Evolutionary conservation across 495 filamentous ascomycete species (phyloP).

Genomic region (Hypoxylon fuscum): DNA sequence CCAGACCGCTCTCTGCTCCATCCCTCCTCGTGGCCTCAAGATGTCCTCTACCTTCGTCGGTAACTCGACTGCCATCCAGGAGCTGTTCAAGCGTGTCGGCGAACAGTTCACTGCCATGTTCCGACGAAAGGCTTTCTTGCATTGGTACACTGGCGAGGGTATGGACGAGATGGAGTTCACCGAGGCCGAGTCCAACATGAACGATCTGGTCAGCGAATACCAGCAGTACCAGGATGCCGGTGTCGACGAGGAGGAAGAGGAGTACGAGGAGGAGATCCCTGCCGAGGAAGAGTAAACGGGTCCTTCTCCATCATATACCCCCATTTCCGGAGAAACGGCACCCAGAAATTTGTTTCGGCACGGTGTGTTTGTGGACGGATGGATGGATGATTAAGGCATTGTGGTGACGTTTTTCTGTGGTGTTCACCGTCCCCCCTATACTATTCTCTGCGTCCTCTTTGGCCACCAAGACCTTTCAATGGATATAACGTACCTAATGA

Average conservation of each 20-base stretch:
- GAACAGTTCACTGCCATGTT: conserved; percentile 99
- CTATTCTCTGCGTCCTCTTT: conserved; percentile 44
- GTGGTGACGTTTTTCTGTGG: conserved; percentile 27
- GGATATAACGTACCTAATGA: conserved; percentile 42
- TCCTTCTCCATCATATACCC: conserved; percentile 35
- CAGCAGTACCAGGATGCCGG: conserved; percentile 99
- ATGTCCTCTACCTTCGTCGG: conserved; percentile 99
- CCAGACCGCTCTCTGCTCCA: conserved; percentile 99
- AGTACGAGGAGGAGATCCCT: conserved; percentile 67
- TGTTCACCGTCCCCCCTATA: conserved; percentile 38
- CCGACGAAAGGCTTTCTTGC: conserved; percentile 99
- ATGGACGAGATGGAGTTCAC: conserved; percentile 99
- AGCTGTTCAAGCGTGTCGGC: conserved; percentile 99
- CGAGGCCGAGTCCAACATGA: conserved; percentile 99
- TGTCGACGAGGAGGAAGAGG: conserved; percentile 74
- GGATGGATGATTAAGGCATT: conserved; percentile 31
- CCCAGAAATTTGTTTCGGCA: conserved; percentile 18
- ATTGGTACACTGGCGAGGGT: conserved; percentile 99
- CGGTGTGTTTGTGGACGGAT: conserved; percentile 3
- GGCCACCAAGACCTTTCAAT: conserved; percentile 39
- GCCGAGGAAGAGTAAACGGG: conserved; percentile 41
- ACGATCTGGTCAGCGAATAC: conserved; percentile 99
- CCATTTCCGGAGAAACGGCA: conserved; percentile 32
- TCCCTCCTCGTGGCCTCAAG: conserved; percentile 96
- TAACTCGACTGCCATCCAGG: conserved; percentile 99